Evolutionary conservation across 345 rosid genomes (phyloP), one percentile per base, ranked within the genome.

Genomic region (Barbarea vulgaris): DNA sequence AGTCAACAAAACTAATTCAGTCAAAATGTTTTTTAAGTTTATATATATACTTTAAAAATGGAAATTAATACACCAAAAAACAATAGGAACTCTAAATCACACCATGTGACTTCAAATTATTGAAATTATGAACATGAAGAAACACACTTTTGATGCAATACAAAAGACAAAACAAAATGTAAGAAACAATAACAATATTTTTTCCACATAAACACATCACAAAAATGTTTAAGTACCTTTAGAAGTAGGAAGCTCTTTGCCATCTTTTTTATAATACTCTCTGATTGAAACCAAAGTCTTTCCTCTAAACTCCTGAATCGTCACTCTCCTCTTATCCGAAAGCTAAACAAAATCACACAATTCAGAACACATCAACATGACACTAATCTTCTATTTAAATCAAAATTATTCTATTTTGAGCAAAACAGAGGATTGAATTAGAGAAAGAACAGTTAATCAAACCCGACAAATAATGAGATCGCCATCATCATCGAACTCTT

Each of bases 401-500:
- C 27, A 22, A 19, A 21, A 11, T 11, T 0, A 19, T 48, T 6
- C 14, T 3, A 19, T 17, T 18, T 25, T 31, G 2, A 17, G 42
- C 22, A 56, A 7, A 54, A 33, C 18, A 6, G 5, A 13, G 30
- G 15, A 60, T 48, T 48, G 24, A 54, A 47, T n/a, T 25, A 7
- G 18, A 4, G 17, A 19, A 17, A 53, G 12, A 17, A 15, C 1
- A 7, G 22, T 21, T 13, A 33, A 60, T 41, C 79, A 8, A 34
- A 91, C 98, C 84, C 82, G 77, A 76, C 97, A 90, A 82, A 94
- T 74, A 72, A 94, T 81, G 72, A 85, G 92, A 78, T 94, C 88
- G 2, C 97, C 97, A 3, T 84, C 91, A 48, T 94, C 97, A 51
- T 88, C 91, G 3, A 77, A 85, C 87, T 91, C 90, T 57, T 81